phyloP scores from a whole-genome alignment of 495 filamentous ascomycete species.

The Usnea hakonensis region DNA sequence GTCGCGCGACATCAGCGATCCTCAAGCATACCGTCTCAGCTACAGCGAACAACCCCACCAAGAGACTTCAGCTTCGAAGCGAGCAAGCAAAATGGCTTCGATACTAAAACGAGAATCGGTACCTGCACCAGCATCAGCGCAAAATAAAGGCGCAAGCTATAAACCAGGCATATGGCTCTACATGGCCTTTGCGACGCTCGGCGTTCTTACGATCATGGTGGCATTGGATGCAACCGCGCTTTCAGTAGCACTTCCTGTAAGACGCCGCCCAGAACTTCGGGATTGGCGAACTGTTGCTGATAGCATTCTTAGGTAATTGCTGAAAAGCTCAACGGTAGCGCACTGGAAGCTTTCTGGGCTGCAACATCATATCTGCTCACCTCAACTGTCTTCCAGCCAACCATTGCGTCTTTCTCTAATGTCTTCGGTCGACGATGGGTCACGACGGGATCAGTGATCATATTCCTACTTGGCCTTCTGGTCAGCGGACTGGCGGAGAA shows the following conservation, averaged over 20 bases:
- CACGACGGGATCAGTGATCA: slow-evolving; percentile 27
- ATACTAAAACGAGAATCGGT: background rate
- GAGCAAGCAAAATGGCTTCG: background rate
- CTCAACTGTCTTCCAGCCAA: slow-evolving; percentile 46
- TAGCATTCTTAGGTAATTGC: slow-evolving; percentile 31
- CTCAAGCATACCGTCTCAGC: slow-evolving; percentile 14
- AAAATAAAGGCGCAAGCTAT: background rate
- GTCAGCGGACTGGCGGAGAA: slow-evolving; percentile 39
- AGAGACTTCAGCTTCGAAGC: background rate
- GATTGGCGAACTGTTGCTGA: background rate
- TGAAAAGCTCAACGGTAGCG: slow-evolving; percentile 40
- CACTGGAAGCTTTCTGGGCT: slow-evolving; percentile 53
- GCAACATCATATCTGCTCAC: slow-evolving; percentile 47
- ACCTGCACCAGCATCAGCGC: background rate
- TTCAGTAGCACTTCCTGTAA: slow-evolving; percentile 61
- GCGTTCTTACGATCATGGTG: slow-evolving; percentile 55
- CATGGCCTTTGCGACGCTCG: slow-evolving; percentile 45
- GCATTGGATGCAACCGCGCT: slow-evolving; percentile 72
- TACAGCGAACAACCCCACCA: background rate
- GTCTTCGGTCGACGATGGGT: slow-evolving; percentile 30
- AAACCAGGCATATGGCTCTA: slow-evolving; percentile 19
- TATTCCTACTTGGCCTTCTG: slow-evolving; percentile 22
- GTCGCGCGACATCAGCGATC: slow-evolving; percentile 10
- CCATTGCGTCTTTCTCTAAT: slow-evolving; percentile 32
- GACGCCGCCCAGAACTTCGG: slow-evolving; percentile 4